Conservation (phyloP, 1,284 basidiomycete genomes). For the Trichosporon inkin region DNA sequence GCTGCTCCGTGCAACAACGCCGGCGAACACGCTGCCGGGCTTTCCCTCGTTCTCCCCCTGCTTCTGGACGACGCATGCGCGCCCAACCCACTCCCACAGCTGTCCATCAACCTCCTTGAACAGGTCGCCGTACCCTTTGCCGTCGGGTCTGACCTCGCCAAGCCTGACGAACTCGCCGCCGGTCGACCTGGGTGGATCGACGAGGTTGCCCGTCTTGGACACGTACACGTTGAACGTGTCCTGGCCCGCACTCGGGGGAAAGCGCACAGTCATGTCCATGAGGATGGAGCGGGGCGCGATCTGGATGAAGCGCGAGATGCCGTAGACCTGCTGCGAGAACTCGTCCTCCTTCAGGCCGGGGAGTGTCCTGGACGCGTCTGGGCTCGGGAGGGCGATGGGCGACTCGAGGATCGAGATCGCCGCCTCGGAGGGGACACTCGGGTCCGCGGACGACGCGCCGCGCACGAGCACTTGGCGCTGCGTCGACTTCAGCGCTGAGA, state of each 20-base stretch:
- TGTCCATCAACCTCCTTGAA: constrained; percentile 50
- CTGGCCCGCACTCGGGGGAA: constrained; percentile 33
- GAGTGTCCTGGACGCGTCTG: constrained; percentile 20
- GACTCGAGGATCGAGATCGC: constrained; percentile 52
- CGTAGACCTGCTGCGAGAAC: constrained; percentile 49
- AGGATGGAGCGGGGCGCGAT: constrained; percentile 46
- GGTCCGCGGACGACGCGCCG: constrained; percentile 38
- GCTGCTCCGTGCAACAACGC: constrained; percentile 49
- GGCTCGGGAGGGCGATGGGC: constrained; percentile 36
- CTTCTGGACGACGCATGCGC: constrained; percentile 48
- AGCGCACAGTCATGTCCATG: constrained; percentile 49
- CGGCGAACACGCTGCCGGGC: constrained; percentile 41
- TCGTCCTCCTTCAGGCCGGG: constrained; percentile 45
- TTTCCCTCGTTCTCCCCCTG: background rate
- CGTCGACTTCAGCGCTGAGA: constrained; percentile 48
- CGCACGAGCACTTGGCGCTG: constrained; percentile 51
- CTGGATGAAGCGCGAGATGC: constrained; percentile 51
- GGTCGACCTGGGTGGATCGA: constrained; percentile 45
- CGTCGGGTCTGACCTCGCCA: constrained; percentile 42
- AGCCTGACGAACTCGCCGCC: constrained; percentile 38
- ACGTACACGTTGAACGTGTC: constrained; percentile 38
- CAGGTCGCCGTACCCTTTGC: constrained; percentile 50
- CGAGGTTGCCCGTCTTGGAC: constrained; percentile 46
- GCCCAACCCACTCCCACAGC: constrained; percentile 51
- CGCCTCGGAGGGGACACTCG: constrained; percentile 32